A percentile compares a stretch with the other conserved stretches of the same genome.
These are phyloP conservation scores for Colletotrichum sp. DNA, from an alignment of 2,329 filamentous ascomycete genomes.

Conservation along the genomic window DNA sequence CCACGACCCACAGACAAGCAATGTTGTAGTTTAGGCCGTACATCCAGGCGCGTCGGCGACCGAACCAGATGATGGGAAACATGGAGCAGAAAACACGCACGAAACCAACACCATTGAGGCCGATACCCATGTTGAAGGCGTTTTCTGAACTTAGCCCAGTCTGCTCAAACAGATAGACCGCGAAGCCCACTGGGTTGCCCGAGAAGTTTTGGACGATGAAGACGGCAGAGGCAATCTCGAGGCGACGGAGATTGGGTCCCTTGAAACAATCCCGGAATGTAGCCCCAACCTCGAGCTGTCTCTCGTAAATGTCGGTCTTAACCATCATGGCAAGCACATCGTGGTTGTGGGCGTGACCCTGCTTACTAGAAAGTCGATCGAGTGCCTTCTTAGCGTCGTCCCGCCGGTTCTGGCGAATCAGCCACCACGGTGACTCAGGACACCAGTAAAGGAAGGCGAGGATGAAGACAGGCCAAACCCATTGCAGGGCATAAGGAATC, in stretches of 20 bases:
- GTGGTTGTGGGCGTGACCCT: background rate
- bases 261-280: background rate
- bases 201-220: background rate
- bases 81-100: background rate
- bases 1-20: background rate
- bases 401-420: background rate
- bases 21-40: background rate
- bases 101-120: background rate
- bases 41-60: background rate
- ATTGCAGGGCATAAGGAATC: conserved; percentile 52
- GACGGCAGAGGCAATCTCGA: background rate
- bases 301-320: background rate
- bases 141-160: background rate
- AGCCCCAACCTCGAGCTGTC: background rate
- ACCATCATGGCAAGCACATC: background rate
- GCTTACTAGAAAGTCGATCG: conserved; percentile 31
- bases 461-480: conserved; percentile 49
- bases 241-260: background rate
- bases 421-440: background rate
- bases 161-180: background rate
- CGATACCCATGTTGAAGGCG: background rate
- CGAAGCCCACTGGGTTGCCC: background rate
- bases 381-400: background rate
- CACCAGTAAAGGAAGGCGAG: background rate
- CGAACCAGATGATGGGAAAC: background rate